Base-by-base conservation (phyloP, 2,329 filamentous ascomycete species). In the Ophiocordyceps robertsii region DNA sequence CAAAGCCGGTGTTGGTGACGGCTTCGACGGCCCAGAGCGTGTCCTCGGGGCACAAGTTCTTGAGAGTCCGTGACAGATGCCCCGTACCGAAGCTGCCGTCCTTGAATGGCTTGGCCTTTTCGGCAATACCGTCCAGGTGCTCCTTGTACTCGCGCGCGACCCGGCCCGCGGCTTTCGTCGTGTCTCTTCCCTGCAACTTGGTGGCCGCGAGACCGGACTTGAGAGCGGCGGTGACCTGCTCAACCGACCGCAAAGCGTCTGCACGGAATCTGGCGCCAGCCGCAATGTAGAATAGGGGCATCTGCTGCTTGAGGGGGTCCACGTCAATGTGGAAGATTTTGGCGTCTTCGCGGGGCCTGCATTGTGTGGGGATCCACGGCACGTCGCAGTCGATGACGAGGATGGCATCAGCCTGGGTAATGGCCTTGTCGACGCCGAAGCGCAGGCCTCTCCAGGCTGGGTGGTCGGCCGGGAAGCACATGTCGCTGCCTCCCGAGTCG, bases 351-450 rank as follows among this genome's bases (percentile, higher is more conserved):
- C 59, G 59, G 0, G 78, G 78, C 48, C 67, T 68, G 59, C 74
- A 78, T 14, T 78, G 77, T 0, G 86, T 92, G n/a, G 82, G 80
- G 43, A 95, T 88, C 87, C 88, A 95, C 0, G 89, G 89, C 0
- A 95, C 87, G 55, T 95, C 89, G 49, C 87, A 93, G 60, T 95
- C 84, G 21, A 94, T 56, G 3, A 95, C 81, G 1, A 95, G 51
- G 45, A 95, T 93, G 11, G 87, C 75, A 57, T 95, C 90, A 0
- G 89, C 86, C 0, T 77, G 77, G 45, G 70, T 73, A 56, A 95
- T 84, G 36, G 71, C 69, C 2, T 84, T 77, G 41, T 94, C 83
- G 3, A 75, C 70, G 3, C 86, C 86, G 52, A 80, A 93, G 37
- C 79, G 72, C 41, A 92, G 59, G 2, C 89, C 82, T 12, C 86